Percentiles rank a stretch among this genome's conserved stretches.
Evolutionary conservation across 2,329 filamentous ascomycete species (phyloP).

Genomic region (Daldinia sp.): DNA sequence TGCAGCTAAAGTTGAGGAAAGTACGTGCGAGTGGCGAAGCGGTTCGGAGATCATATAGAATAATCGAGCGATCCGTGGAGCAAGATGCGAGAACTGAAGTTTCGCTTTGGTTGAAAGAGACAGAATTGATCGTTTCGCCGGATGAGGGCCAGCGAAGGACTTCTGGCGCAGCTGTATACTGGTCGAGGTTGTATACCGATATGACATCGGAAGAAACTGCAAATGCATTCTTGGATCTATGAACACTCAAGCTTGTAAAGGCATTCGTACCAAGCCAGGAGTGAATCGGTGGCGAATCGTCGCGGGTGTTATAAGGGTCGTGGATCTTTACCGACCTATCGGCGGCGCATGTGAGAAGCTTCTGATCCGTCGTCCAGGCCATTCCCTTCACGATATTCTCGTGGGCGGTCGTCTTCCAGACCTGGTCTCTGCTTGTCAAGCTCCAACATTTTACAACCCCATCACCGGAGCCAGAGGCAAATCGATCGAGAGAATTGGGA

Average conservation of each 20-base stretch:
- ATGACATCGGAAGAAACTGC: conserved; percentile 80
- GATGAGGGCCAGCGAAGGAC: conserved; percentile 88
- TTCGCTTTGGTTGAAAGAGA: conserved; percentile 94
- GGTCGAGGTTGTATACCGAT: conserved; percentile 88
- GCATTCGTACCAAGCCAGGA: conserved; percentile 87
- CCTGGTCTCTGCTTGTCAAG: conserved; percentile 54
- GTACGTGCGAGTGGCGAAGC: conserved; percentile 84
- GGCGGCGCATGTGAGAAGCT: conserved; percentile 86
- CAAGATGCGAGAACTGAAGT: conserved; percentile 89
- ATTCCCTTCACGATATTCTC: conserved; percentile 94
- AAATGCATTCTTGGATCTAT: conserved; percentile 82
- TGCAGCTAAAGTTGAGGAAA: conserved; percentile 83
- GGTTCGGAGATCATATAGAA: conserved; percentile 93
- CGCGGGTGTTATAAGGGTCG: conserved; percentile 83
- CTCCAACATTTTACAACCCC: conserved; percentile 79
- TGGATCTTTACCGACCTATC: conserved; percentile 92
- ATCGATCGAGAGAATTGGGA: conserved; percentile 76
- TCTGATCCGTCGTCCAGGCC: conserved; percentile 87
- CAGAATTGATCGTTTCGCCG: conserved; percentile 88
- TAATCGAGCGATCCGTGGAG: conserved; percentile 85
- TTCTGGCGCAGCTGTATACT: conserved; percentile 83
- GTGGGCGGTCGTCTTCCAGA: conserved; percentile 90
- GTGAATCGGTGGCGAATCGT: conserved; percentile 77
- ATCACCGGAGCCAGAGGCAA: conserved; percentile 89
- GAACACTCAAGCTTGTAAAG: conserved; percentile 87